Conservation (phyloP, 179 eudicot genomes). For the Corrigiola litoralis region DNA sequence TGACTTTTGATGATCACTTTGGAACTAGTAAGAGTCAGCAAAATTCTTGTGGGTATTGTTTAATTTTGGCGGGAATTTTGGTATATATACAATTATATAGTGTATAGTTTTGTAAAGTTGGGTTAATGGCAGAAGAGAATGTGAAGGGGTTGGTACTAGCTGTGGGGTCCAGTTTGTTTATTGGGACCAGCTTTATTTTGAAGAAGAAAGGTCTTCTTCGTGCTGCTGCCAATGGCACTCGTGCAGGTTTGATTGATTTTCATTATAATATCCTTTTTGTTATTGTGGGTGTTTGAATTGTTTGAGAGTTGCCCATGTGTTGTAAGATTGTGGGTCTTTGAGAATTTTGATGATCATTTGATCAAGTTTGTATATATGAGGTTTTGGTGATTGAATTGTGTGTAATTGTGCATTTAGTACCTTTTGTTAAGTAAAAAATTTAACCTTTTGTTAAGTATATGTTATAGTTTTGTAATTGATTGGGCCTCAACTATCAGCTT, state of each 20-base stretch:
- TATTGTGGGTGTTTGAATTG: background rate
- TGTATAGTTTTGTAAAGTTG: background rate
- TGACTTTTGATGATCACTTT: background rate
- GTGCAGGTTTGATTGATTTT: constrained; percentile 53
- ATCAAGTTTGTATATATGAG: no score
- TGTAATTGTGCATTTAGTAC: no score
- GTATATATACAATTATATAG: background rate
- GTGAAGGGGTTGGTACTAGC: constrained; percentile 60
- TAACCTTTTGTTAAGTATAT: no score
- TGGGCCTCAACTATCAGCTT: no score
- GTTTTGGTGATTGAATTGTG: background rate
- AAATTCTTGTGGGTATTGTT: constrained; percentile 17
- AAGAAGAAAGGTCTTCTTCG: constrained; percentile 84
- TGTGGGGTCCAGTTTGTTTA: constrained; percentile 65
- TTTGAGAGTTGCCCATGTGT: background rate
- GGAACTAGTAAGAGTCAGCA: background rate
- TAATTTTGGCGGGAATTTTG: background rate
- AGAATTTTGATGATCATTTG: no score
- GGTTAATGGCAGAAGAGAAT: constrained; percentile 46
- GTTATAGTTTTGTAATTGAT: no score
- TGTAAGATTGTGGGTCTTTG: no score
- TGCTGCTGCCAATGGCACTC: constrained; percentile 72
- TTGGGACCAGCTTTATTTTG: constrained; percentile 75
- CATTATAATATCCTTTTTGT: background rate
- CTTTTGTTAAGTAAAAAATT: no score